These are phyloP conservation scores for Solanum chmielewskii DNA, from an alignment of 257 asterid species.

Conservation along the genomic window DNA sequence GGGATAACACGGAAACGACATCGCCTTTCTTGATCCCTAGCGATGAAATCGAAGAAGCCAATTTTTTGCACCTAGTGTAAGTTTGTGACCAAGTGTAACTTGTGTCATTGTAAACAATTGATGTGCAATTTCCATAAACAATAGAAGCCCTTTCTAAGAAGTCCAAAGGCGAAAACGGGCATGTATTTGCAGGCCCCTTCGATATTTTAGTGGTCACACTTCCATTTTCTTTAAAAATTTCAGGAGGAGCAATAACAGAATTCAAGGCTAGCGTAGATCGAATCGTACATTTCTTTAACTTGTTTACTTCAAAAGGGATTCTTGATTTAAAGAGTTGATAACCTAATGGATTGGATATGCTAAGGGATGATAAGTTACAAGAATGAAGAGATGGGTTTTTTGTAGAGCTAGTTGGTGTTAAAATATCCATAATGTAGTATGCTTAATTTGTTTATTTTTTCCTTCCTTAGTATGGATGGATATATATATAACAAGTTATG, in stretches of 20 bases:
- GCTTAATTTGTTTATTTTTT: neutral
- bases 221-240: neutral
- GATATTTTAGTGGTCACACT: neutral
- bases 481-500: neutral
- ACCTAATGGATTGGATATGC: neutral
- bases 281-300: neutral
- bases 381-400: neutral
- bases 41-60: conserved; percentile 36
- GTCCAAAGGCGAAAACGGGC: conserved; percentile 27
- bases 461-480: neutral
- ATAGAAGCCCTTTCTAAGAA: conserved; percentile 35
- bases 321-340: neutral
- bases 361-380: neutral
- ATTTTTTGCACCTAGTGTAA: conserved; percentile 22
- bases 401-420: neutral
- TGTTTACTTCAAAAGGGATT: neutral
- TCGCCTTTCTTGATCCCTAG: conserved; percentile 29
- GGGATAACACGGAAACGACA: conserved; percentile 50
- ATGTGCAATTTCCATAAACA: conserved; percentile 28
- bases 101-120: conserved; percentile 25
- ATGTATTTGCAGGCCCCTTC: conserved; percentile 7
- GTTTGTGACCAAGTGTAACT: conserved; percentile 40
- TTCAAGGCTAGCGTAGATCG: neutral
- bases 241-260: neutral
- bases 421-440: neutral